Conservation (phyloP, 257 asterid species). For the Handroanthus guayacan region DNA sequence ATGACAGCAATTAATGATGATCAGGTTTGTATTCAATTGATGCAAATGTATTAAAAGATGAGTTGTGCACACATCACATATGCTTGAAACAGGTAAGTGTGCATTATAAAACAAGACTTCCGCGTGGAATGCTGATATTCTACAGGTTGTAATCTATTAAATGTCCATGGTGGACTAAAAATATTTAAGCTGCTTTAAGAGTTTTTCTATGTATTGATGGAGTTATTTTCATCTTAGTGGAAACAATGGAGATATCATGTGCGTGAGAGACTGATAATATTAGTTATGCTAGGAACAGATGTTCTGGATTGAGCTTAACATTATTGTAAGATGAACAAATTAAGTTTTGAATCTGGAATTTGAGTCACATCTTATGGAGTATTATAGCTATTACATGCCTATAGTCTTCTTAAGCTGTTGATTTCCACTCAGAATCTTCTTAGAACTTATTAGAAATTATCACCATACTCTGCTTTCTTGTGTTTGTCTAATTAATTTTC, state of each 20-base stretch:
- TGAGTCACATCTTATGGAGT: neutral
- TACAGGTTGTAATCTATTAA: too few relatives aligned
- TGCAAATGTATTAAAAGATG: neutral
- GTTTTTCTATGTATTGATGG: too few relatives aligned
- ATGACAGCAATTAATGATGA: constrained; percentile 35
- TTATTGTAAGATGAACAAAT: neutral
- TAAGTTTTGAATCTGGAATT: neutral
- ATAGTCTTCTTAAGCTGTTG: neutral
- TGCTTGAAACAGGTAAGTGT: neutral
- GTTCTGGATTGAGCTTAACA: too few relatives aligned
- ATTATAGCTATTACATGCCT: neutral
- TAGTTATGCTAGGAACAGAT: too few relatives aligned
- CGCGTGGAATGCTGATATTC: too few relatives aligned
- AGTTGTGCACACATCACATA: neutral
- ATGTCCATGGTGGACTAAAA: too few relatives aligned
- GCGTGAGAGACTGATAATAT: too few relatives aligned
- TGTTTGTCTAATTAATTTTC: constrained; percentile 12
- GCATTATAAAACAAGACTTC: too few relatives aligned
- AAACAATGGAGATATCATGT: too few relatives aligned
- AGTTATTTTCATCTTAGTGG: too few relatives aligned
- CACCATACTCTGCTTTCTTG: neutral
- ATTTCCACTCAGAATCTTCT: neutral
- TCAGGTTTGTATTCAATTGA: constrained; percentile 59
- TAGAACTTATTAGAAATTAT: neutral
- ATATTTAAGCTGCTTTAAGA: too few relatives aligned